Evolutionary conservation across 1,284 basidiomycete species (phyloP).

Genomic region (Ustilago hordei): DNA sequence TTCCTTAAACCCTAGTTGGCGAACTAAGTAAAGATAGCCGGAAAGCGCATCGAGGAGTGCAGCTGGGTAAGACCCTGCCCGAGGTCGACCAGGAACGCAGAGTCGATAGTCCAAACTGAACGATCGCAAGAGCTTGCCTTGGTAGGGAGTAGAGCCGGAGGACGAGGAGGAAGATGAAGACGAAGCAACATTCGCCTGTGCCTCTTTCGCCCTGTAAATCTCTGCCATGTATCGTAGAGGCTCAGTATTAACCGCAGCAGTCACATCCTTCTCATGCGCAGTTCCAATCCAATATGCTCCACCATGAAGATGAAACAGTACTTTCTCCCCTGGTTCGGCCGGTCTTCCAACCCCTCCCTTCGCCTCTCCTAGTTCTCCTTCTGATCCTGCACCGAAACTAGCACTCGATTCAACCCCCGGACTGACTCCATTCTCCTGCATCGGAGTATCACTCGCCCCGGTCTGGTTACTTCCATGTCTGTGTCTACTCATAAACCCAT

Average conservation of each 20-base stretch:
- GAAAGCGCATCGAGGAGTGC: constrained; percentile 63
- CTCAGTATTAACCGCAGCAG: constrained; percentile 57
- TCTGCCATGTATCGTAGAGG: constrained; percentile 50
- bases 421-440: constrained; percentile 5
- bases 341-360: constrained; percentile 40
- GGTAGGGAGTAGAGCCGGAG: constrained; percentile 4
- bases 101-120: constrained; percentile 66
- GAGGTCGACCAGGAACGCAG: constrained; percentile 51
- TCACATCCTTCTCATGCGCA: constrained; percentile 60
- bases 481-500: not conserved
- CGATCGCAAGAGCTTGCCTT: constrained; percentile 49
- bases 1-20: constrained; percentile 53
- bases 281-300: constrained; percentile 67
- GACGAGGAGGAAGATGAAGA: constrained; percentile 4
- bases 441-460: constrained; percentile 3
- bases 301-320: constrained; percentile 63
- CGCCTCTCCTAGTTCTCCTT: constrained; percentile 4
- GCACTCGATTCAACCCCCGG: constrained; percentile 7
- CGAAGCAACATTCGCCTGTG: not conserved
- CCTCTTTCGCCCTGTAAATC: constrained; percentile 39
- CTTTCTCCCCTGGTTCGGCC: constrained; percentile 54
- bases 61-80: constrained; percentile 61
- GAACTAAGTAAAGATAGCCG: constrained; percentile 63
- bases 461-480: not conserved
- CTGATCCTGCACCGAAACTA: constrained; percentile 10